phyloP scores from a whole-genome alignment of 2,329 filamentous ascomycete species.

The Colletotrichum incanum region DNA sequence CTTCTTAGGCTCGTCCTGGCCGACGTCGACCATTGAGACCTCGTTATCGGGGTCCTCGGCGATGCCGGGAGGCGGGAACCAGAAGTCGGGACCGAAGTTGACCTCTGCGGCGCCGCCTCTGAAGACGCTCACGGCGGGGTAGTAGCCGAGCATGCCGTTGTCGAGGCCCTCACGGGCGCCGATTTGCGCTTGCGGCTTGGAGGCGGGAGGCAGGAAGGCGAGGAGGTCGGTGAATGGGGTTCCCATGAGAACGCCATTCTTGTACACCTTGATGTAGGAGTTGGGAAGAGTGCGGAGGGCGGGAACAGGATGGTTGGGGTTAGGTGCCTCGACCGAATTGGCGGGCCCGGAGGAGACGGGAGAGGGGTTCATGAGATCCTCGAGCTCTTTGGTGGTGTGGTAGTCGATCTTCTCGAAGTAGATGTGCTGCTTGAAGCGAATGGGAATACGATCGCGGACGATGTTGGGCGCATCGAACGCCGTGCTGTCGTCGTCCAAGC shows the following conservation, averaged over 20 bases:
- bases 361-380: slow-evolving; percentile 84
- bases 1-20: slow-evolving; percentile 33
- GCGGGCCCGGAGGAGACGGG: slow-evolving; percentile 61
- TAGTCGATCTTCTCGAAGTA: slow-evolving; percentile 97
- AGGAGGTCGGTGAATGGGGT: slow-evolving; percentile 90
- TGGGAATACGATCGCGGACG: slow-evolving; percentile 94
- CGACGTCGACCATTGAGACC: slow-evolving; percentile 60
- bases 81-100: slow-evolving; percentile 95
- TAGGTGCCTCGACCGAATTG: slow-evolving; percentile 72
- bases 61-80: slow-evolving; percentile 82
- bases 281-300: slow-evolving; percentile 89
- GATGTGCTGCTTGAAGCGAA: slow-evolving; percentile 92
- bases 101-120: slow-evolving; percentile 91
- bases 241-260: slow-evolving; percentile 90
- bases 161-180: slow-evolving; percentile 90
- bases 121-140: slow-evolving; percentile 93
- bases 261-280: slow-evolving; percentile 90
- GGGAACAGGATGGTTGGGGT: slow-evolving; percentile 80
- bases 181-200: slow-evolving; percentile 78
- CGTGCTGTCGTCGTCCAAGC: slow-evolving; percentile 69
- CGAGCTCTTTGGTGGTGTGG: slow-evolving; percentile 88
- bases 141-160: slow-evolving; percentile 96
- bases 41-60: slow-evolving; percentile 60
- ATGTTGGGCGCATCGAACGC: slow-evolving; percentile 81
- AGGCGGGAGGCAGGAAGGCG: slow-evolving; percentile 92